These are phyloP conservation scores for Striga hermonthica DNA, from an alignment of 305 asterid species.

Conservation along the genomic window DNA sequence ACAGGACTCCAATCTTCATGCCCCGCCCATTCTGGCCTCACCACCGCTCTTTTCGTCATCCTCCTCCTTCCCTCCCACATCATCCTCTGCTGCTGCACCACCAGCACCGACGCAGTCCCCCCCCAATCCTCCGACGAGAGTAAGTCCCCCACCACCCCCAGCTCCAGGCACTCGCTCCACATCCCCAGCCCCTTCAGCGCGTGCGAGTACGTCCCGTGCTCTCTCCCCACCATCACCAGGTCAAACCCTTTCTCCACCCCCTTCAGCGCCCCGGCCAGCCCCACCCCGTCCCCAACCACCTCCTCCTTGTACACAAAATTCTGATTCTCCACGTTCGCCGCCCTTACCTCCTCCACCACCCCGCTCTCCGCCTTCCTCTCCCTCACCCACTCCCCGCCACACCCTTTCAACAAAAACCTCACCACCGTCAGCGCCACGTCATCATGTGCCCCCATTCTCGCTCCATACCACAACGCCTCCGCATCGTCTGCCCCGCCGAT, in stretches of 20 bases:
- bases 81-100: slow-evolving; percentile 67
- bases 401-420: too few relatives aligned
- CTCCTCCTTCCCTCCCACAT: slow-evolving; percentile 42
- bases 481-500: slow-evolving; percentile 29
- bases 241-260: too few relatives aligned
- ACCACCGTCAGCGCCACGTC: too few relatives aligned
- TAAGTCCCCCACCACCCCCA: slow-evolving; percentile 70
- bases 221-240: too few relatives aligned
- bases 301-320: too few relatives aligned
- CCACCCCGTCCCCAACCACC: too few relatives aligned
- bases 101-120: slow-evolving; percentile 61
- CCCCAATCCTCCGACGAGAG: slow-evolving; percentile 58
- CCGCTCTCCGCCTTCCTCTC: too few relatives aligned
- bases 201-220: slow-evolving; percentile 32
- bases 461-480: slow-evolving; percentile 46
- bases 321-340: too few relatives aligned
- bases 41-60: slow-evolving; percentile 36
- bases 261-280: too few relatives aligned
- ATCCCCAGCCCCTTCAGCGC: slow-evolving; percentile 55
- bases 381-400: too few relatives aligned
- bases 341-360: too few relatives aligned
- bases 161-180: slow-evolving; percentile 85
- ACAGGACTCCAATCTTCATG: slow-evolving; percentile 10
- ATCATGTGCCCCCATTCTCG: slow-evolving; percentile 45
- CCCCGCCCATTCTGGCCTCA: slow-evolving; percentile 33